Evolutionary conservation across 2,329 filamentous ascomycete species (phyloP).

Genomic region (Aureobasidium sp.): DNA sequence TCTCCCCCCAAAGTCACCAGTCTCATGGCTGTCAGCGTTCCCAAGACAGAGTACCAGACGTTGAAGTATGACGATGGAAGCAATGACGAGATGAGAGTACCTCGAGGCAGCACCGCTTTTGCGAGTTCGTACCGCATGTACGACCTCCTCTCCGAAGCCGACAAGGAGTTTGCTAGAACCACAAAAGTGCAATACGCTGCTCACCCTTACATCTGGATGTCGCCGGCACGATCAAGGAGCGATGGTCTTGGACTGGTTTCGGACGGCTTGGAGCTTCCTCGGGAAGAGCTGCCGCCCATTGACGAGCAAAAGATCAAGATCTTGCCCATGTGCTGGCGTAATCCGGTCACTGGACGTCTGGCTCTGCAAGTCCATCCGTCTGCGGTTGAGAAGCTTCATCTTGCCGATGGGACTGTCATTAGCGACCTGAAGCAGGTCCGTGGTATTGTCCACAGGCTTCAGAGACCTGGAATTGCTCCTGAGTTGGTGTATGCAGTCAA

Average conservation of each 20-base stretch:
- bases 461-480: slow-evolving; percentile 66
- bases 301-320: slow-evolving; percentile 62
- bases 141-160: slow-evolving; percentile 55
- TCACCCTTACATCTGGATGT: slow-evolving; percentile 81
- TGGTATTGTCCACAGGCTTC: slow-evolving; percentile 63
- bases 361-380: slow-evolving; percentile 70
- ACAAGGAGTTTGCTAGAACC: slow-evolving; percentile 60
- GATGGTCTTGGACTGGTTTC: slow-evolving; percentile 66
- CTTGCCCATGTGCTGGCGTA: slow-evolving; percentile 71
- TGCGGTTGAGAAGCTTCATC: slow-evolving; percentile 62
- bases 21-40: slow-evolving; percentile 66
- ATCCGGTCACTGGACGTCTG: slow-evolving; percentile 61
- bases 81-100: slow-evolving; percentile 58
- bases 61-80: slow-evolving; percentile 68
- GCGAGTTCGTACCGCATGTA: slow-evolving; percentile 66
- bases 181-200: slow-evolving; percentile 68
- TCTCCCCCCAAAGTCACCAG: slow-evolving; percentile 68
- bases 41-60: slow-evolving; percentile 57
- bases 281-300: slow-evolving; percentile 56
- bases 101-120: slow-evolving; percentile 71
- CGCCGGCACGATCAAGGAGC: slow-evolving; percentile 55
- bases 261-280: slow-evolving; percentile 55
- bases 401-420: slow-evolving; percentile 59
- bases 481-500: slow-evolving; percentile 64
- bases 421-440: slow-evolving; percentile 61